phyloP scores from a whole-genome alignment of 1,284 basidiomycete species.

The Leccinum griseonigrum region DNA sequence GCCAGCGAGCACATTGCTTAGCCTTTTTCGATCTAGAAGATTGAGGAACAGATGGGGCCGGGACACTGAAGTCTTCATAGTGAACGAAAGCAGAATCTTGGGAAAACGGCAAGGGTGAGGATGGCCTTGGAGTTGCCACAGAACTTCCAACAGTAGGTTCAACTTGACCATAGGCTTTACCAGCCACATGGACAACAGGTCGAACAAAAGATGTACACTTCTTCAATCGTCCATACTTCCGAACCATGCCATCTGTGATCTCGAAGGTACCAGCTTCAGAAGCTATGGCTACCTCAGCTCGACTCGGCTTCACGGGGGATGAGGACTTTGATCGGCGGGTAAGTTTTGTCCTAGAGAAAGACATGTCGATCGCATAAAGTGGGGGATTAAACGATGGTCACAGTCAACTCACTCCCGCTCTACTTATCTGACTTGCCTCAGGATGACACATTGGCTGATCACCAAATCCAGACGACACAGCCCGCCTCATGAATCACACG shows the following conservation, averaged over 20 bases:
- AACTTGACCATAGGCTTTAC: neutral
- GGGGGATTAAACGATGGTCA: neutral
- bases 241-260: neutral
- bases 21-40: neutral
- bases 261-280: neutral
- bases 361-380: neutral
- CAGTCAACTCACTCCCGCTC: no score
- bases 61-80: neutral
- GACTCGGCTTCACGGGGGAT: neutral
- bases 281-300: neutral
- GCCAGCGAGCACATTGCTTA: neutral
- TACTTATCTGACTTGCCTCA: no score
- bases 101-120: neutral
- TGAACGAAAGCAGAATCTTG: neutral
- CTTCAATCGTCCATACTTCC: neutral
- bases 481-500: no score
- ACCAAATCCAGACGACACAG: neutral
- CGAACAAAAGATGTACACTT: neutral
- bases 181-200: neutral
- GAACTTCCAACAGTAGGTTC: neutral
- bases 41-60: neutral
- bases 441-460: no score
- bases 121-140: neutral
- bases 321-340: neutral
- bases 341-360: neutral